Evolutionary conservation across 805 yeast species (phyloP).

Genomic region (Pichia gijzeniarum): DNA sequence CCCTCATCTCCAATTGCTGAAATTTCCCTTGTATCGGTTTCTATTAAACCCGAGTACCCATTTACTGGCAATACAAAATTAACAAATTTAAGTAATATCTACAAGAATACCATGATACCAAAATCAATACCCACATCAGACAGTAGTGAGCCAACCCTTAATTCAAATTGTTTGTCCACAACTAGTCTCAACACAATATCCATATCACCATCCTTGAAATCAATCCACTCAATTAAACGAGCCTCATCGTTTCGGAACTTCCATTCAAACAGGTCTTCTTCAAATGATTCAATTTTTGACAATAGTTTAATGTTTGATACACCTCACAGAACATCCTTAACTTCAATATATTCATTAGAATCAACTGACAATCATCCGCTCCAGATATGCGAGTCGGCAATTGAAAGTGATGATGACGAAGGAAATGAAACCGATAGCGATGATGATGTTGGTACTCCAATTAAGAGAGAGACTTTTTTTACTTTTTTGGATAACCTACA

Average conservation of each 20-base stretch:
- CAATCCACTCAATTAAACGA: constrained; percentile 6
- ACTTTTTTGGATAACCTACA: neutral
- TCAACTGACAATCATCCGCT: neutral
- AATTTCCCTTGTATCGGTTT: constrained; percentile 3
- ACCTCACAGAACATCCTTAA: neutral
- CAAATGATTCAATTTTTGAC: neutral
- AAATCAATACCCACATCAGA: too few relatives aligned
- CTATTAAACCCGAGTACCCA: neutral
- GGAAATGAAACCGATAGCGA: neutral
- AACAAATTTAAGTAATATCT: neutral
- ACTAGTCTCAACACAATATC: neutral
- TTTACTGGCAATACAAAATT: neutral
- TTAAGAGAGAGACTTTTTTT: neutral
- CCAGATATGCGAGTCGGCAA: neutral
- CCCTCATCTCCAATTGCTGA: neutral
- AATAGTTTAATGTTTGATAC: neutral
- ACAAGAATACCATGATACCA: neutral
- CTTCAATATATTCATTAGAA: neutral
- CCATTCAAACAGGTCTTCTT: neutral
- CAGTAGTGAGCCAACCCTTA: too few relatives aligned
- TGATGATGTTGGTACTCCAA: neutral
- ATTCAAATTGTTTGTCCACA: neutral
- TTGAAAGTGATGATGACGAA: constrained; percentile 2
- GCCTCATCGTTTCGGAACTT: constrained; percentile 5
- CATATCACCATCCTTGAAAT: constrained; percentile 8